Conservation (phyloP, 495 filamentous ascomycete species). For the Neurospora tetrasperma region DNA sequence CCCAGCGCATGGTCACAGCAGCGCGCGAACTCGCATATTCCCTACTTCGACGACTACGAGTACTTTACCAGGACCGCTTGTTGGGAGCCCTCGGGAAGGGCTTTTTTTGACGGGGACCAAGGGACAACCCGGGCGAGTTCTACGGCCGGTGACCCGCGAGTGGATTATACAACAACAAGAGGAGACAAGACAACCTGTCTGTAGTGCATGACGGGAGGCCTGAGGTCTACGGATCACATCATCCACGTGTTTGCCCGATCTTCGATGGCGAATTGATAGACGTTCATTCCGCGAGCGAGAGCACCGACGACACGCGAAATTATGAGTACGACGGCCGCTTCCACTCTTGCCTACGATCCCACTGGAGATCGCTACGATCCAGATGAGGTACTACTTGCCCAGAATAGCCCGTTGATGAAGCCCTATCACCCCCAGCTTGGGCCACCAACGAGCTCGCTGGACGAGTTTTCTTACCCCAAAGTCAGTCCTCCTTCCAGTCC, state of each 20-base stretch:
- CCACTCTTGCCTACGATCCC: slow-evolving; percentile 28
- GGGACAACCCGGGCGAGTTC: not conserved
- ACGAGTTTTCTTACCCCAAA: slow-evolving; percentile 21
- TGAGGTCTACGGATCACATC: not conserved
- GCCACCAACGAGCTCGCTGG: slow-evolving; percentile 27
- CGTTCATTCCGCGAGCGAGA: slow-evolving; percentile 18
- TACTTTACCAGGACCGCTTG: not conserved
- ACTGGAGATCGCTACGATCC: slow-evolving; percentile 35
- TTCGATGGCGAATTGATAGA: slow-evolving; percentile 25
- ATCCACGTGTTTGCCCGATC: slow-evolving; percentile 1
- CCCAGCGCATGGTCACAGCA: slow-evolving; percentile 15
- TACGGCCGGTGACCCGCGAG: not conserved
- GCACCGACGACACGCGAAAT: slow-evolving; percentile 25
- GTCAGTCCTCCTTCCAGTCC: slow-evolving; percentile 29
- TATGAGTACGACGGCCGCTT: slow-evolving; percentile 34
- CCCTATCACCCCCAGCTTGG: slow-evolving; percentile 30
- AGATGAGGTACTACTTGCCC: slow-evolving; percentile 30
- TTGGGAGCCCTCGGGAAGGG: slow-evolving; percentile 4
- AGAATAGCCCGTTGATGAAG: slow-evolving; percentile 33
- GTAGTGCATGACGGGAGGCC: not conserved
- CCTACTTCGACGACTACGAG: not conserved
- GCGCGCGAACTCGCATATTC: slow-evolving; percentile 4
- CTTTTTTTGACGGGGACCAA: slow-evolving; percentile 4
- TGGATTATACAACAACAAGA: slow-evolving; percentile 1
- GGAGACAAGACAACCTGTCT: not conserved